Conservation (phyloP, 192 early-diverging fungal species). For the Coemansia sp. region DNA sequence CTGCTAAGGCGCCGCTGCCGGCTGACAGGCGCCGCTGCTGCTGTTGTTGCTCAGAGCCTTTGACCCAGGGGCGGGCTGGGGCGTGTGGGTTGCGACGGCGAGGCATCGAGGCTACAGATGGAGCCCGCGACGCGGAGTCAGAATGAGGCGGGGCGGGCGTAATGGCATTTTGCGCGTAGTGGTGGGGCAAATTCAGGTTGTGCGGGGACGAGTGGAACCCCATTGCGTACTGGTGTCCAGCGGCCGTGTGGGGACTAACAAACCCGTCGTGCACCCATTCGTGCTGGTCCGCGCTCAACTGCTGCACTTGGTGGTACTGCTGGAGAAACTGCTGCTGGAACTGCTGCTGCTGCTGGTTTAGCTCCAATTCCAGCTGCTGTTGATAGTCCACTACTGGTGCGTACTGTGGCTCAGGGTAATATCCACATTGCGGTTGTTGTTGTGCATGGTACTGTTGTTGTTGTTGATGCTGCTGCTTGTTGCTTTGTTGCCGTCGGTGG, state of each 20-base stretch:
- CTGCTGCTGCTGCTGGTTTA: slow-evolving; percentile 47
- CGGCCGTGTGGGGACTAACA: slow-evolving; percentile 12
- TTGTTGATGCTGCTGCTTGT: slow-evolving; percentile 13
- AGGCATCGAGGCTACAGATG: neutral
- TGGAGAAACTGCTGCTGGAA: slow-evolving; percentile 47
- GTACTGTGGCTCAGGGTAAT: slow-evolving; percentile 13
- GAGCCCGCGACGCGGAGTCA: neutral
- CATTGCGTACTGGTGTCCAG: slow-evolving; percentile 18
- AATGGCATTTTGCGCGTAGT: slow-evolving; percentile 9
- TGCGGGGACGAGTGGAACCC: slow-evolving; percentile 38
- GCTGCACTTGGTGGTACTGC: slow-evolving; percentile 43
- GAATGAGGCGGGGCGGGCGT: neutral
- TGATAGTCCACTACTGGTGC: slow-evolving; percentile 23
- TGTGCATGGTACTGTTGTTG: slow-evolving; percentile 9
- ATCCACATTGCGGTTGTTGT: slow-evolving; percentile 13
- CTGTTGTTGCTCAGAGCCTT: slow-evolving; percentile 5
- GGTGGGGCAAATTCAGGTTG: slow-evolving; percentile 31
- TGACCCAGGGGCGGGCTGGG: slow-evolving; percentile 33
- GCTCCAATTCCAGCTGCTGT: slow-evolving; percentile 42
- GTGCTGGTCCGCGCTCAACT: slow-evolving; percentile 11
- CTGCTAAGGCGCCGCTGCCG: neutral
- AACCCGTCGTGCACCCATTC: slow-evolving; percentile 43
- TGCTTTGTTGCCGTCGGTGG: slow-evolving; percentile 16
- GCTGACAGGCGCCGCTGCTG: slow-evolving; percentile 1
- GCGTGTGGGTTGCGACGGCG: slow-evolving; percentile 13